Conservation (phyloP, 2,329 filamentous ascomycete genomes). For the Penicillium sp. region DNA sequence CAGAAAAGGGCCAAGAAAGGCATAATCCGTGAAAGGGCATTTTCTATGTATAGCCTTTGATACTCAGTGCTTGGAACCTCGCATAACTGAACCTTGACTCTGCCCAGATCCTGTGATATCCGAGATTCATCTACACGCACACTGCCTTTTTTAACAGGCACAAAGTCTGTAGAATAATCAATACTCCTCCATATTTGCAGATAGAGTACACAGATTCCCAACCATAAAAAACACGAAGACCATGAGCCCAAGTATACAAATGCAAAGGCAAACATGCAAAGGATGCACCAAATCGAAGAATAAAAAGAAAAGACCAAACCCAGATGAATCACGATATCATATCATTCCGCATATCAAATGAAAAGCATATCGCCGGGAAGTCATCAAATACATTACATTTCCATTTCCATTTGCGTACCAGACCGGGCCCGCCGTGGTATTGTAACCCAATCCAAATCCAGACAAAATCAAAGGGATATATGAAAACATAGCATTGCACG, state of each 20-base stretch:
- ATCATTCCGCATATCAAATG: slow-evolving; percentile 9
- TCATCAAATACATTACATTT: slow-evolving; percentile 25
- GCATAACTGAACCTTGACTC: too few species aligned
- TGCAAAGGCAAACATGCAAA: slow-evolving; percentile 7
- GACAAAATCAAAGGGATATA: slow-evolving; percentile 17
- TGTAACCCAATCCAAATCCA: slow-evolving; percentile 10
- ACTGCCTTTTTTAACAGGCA: neutral
- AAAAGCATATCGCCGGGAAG: slow-evolving; percentile 5
- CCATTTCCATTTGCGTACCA: slow-evolving; percentile 15
- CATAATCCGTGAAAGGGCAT: too few species aligned
- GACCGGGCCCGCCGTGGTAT: slow-evolving; percentile 32
- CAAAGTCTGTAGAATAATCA: neutral
- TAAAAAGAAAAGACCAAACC: neutral
- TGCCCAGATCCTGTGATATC: too few species aligned
- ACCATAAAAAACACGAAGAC: neutral
- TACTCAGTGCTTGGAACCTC: neutral
- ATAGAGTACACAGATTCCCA: slow-evolving; percentile 1
- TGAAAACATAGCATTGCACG: slow-evolving; percentile 15
- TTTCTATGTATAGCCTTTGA: too few species aligned
- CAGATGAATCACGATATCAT: slow-evolving; percentile 9
- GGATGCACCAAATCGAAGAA: neutral
- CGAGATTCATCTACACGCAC: neutral
- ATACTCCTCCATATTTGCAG: slow-evolving; percentile 6
- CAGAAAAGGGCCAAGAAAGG: too few species aligned
- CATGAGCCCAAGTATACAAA: neutral